These are phyloP conservation scores for Akanthomyces dipterigenus DNA, from an alignment of 2,329 filamentous ascomycete genomes.

Conservation along the genomic window DNA sequence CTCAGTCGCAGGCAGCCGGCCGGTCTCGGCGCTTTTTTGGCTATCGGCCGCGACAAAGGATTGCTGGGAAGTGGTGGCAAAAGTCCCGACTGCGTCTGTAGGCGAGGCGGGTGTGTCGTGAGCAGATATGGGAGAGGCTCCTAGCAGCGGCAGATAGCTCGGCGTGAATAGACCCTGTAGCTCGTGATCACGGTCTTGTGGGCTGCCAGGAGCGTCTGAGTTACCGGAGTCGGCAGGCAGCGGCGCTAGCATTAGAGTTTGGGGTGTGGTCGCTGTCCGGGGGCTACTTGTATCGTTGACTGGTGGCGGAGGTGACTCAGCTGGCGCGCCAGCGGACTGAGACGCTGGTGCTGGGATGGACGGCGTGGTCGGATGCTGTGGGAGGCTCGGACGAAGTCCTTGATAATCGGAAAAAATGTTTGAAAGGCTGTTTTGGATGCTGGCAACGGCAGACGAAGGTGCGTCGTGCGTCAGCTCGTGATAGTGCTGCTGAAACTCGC, in stretches of 20 bases:
- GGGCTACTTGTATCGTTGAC: constrained; percentile 17
- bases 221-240: constrained; percentile 22
- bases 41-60: constrained; percentile 1
- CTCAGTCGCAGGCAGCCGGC: constrained; percentile 9
- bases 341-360: background rate
- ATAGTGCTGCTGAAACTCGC: constrained; percentile 50
- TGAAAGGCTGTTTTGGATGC: constrained; percentile 40
- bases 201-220: constrained; percentile 32
- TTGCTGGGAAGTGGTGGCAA: background rate
- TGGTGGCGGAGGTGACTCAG: constrained; percentile 29
- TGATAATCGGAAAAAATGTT: constrained; percentile 36
- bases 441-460: constrained; percentile 38
- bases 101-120: constrained; percentile 12
- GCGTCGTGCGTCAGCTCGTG: constrained; percentile 42
- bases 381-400: constrained; percentile 28
- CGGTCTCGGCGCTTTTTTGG: background rate
- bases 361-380: constrained; percentile 13
- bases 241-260: constrained; percentile 19
- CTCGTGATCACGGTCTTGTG: constrained; percentile 51
- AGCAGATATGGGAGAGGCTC: constrained; percentile 21
- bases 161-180: constrained; percentile 58
- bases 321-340: constrained; percentile 8
- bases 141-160: constrained; percentile 55
- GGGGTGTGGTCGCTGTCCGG: constrained; percentile 24
- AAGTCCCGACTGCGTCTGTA: constrained; percentile 15